Evolutionary conservation across 768 basidiomycete genomes (phyloP), one percentile per base, ranked within the genome.

Genomic region (Russula sp.): DNA sequence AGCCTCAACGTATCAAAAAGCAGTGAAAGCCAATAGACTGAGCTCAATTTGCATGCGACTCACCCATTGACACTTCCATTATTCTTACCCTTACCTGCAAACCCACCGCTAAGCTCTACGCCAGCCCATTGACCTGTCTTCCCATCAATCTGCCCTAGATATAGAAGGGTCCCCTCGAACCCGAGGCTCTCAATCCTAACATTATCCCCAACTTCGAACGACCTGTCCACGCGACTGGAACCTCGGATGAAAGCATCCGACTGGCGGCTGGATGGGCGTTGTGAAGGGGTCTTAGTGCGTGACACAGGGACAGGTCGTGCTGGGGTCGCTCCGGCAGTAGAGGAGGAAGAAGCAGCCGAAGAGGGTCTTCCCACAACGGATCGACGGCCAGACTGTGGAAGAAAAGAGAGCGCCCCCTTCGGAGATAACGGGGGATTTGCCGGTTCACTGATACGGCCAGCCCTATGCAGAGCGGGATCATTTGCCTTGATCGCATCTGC

Each of bases 81-180:
- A 69, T 99, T 99, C 77, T 98, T 99, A 0, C 96, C 96, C 72
- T 89, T 90, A 20, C 96, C 94, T 18, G 80, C 73, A 70, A 93
- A 96, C 7, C 90, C 90, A 39, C 86, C 87, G 67, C 83, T 77
- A 22, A 99, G 78, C 73, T 98, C 92, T 22, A 99, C 91, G 14
- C 96, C 96, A 16, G 91, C 96, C 90, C 92, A 99, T 7, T 86
- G 75, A 4, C 95, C 96, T 3, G 83, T 79, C 73, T 98, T 98
- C 54, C 91, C 91, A 18, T 90, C 86, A 58, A 97, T 94, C 66
- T 83, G 81, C 6, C 96, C 96, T 18, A 95, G 64, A 73, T 84
- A 98, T 63, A 83, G 76, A 47, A 98, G 73, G 9, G 77, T 81
- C 18, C 96, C 96, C 71, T 97, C 94, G 71, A 88, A 88, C 0